Conservation (phyloP, 2,329 filamentous ascomycete genomes). For the Emydomyces testavorans region DNA sequence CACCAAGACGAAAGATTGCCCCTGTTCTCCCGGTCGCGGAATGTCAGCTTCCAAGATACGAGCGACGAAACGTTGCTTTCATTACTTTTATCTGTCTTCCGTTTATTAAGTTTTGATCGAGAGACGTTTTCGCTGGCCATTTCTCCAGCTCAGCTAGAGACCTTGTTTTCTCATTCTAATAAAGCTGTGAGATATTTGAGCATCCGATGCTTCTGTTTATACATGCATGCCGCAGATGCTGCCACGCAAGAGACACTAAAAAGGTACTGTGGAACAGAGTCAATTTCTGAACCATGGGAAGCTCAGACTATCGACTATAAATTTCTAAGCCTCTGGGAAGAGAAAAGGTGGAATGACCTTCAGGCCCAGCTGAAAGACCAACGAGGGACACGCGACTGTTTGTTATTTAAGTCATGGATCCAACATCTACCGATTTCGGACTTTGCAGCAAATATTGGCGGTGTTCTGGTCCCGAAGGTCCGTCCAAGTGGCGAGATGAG, state of each 20-base stretch:
- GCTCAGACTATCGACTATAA: slow-evolving; percentile 64
- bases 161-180: slow-evolving; percentile 50
- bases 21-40: slow-evolving; percentile 24
- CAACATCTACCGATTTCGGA: slow-evolving; percentile 35
- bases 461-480: slow-evolving; percentile 53
- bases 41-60: slow-evolving; percentile 24
- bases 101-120: slow-evolving; percentile 66
- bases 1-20: slow-evolving; percentile 27
- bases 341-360: slow-evolving; percentile 46
- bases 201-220: slow-evolving; percentile 66
- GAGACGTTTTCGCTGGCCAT: slow-evolving; percentile 55
- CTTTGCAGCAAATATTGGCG: slow-evolving; percentile 54
- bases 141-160: slow-evolving; percentile 55
- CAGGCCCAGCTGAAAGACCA: slow-evolving; percentile 21
- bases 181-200: slow-evolving; percentile 64
- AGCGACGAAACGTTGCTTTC: slow-evolving; percentile 32
- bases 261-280: slow-evolving; percentile 52
- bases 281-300: slow-evolving; percentile 62
- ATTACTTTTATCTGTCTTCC: slow-evolving; percentile 58
- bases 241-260: slow-evolving; percentile 61
- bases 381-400: slow-evolving; percentile 19
- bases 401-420: slow-evolving; percentile 20
- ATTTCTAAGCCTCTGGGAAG: slow-evolving; percentile 57
- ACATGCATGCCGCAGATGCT: slow-evolving; percentile 67
- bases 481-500: slow-evolving; percentile 37